Evolutionary conservation across 2,329 filamentous ascomycete genomes (phyloP), one percentile per base, ranked within the genome.

Genomic region (Colletotrichum noveboracense): DNA sequence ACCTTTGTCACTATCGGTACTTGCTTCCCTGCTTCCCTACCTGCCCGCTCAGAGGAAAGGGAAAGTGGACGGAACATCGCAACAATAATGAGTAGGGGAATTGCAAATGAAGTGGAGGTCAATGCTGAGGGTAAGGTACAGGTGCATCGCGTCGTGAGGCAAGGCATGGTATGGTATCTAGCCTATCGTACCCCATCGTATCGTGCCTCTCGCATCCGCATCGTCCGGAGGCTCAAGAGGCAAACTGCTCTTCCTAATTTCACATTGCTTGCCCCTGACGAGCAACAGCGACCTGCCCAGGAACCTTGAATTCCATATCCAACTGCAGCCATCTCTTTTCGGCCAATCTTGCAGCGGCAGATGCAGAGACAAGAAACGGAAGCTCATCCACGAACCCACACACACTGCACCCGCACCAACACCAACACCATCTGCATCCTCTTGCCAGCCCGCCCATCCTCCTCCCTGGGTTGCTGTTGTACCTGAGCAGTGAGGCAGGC

Each of bases 271-370:
- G 38, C 38, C 38, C 38, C 38, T 48, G 38, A 48, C 38, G 18
- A 48, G 38, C 38, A 48, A 6, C 38, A 48, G 9, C 38, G 60
- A 62, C 14, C 6, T 10, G 21, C 10, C 52, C 70, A 68, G 55
- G 36, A 52, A 60, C 52, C 26, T 36, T 56, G 26, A 60, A 66
- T 55, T 38, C 60, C 71, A 70, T 56, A 62, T 28, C 58, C 30
- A 56, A 26, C 28, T 66, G 67, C 34, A 52, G 12, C 62, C 69
- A 16, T 71, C 55, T 61, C 38, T 18, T 72, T 56, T 26, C 30
- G 68, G 64, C 61, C 67, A 56, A 66, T 71, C 62, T 75, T 75
- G 69, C 69, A 75, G 68, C 62, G 62, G 72, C 69, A 75, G 69
- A 72, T 72, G 62, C 62, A 72, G 55, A 72, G 68, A 56, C 61